Conservation (phyloP, 352 stramenopile genomes). For the Globisporangium acanthophoron region DNA sequence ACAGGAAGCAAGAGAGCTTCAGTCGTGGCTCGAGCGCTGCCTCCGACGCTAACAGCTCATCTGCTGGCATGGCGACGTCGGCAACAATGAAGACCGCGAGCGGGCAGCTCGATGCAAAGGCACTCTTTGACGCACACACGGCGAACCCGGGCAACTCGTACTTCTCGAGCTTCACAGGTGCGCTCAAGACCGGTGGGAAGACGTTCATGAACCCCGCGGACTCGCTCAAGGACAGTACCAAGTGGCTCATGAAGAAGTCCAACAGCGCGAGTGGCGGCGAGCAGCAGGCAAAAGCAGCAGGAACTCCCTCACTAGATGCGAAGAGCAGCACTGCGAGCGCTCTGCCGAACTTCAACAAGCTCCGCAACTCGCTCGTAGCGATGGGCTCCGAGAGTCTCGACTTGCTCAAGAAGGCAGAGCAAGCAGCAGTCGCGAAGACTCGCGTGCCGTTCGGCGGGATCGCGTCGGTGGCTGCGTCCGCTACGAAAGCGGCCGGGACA, state of each 20-base stretch:
- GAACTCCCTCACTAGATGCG: not conserved
- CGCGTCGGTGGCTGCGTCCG: conserved; percentile 13
- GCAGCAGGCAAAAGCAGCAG: conserved; percentile 16
- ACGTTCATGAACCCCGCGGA: conserved; percentile 51
- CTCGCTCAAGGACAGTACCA: conserved; percentile 56
- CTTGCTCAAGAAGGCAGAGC: conserved; percentile 74
- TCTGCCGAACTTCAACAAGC: conserved; percentile 45
- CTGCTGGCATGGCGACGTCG: not conserved
- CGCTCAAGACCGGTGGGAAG: conserved; percentile 65
- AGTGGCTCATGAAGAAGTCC: conserved; percentile 77
- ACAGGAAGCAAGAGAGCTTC: conserved; percentile 9
- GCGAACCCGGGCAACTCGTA: conserved; percentile 29
- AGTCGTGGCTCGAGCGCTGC: not conserved
- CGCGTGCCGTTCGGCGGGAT: conserved; percentile 31
- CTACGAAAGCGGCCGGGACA: not conserved
- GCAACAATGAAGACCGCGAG: conserved; percentile 1
- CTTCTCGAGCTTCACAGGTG: conserved; percentile 63
- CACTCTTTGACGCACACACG: conserved; percentile 31
- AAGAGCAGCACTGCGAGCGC: conserved; percentile 9
- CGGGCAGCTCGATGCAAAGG: conserved; percentile 27
- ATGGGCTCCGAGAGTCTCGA: conserved; percentile 68
- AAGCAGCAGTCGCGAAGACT: conserved; percentile 41
- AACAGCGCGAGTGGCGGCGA: conserved; percentile 20
- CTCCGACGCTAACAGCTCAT: not conserved
- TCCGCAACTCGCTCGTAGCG: conserved; percentile 51